Evolutionary conservation across 257 asterid genomes (phyloP).

Genomic region (Przewalskia tangutica): DNA sequence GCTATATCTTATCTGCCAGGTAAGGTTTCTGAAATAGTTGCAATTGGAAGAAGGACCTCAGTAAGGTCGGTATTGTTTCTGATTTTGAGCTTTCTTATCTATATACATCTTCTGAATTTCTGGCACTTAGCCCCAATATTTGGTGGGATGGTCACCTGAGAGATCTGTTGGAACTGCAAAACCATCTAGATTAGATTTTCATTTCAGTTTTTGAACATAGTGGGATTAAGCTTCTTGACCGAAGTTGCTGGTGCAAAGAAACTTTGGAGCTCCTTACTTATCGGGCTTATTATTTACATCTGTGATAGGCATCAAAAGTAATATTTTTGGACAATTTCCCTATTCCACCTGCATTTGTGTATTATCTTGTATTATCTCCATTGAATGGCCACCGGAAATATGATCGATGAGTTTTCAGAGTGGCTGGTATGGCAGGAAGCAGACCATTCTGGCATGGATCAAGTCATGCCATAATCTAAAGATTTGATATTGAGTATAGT

Average conservation of each 20-base stretch:
- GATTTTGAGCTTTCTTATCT: background rate
- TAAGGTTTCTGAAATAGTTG: constrained; percentile 90
- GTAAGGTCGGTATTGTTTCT: constrained; percentile 40
- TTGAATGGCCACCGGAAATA: background rate
- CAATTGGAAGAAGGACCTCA: constrained; percentile 93
- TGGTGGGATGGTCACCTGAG: background rate
- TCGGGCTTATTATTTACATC: background rate
- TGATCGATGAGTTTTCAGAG: background rate
- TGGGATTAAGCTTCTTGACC: background rate
- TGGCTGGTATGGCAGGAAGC: background rate
- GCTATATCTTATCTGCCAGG: constrained; percentile 98
- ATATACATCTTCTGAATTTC: background rate
- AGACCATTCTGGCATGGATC: background rate
- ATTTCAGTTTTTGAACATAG: background rate
- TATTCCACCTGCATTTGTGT: background rate
- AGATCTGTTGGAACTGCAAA: background rate
- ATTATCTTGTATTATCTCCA: background rate
- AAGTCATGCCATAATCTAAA: background rate
- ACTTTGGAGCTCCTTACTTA: background rate
- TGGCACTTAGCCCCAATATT: background rate
- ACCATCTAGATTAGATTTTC: background rate
- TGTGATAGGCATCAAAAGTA: background rate
- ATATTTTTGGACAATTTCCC: background rate
- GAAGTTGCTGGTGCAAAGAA: background rate
- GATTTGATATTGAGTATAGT: background rate